Base-by-base conservation (phyloP, 148 eudicot species). In the Linanthus parryae region DNA sequence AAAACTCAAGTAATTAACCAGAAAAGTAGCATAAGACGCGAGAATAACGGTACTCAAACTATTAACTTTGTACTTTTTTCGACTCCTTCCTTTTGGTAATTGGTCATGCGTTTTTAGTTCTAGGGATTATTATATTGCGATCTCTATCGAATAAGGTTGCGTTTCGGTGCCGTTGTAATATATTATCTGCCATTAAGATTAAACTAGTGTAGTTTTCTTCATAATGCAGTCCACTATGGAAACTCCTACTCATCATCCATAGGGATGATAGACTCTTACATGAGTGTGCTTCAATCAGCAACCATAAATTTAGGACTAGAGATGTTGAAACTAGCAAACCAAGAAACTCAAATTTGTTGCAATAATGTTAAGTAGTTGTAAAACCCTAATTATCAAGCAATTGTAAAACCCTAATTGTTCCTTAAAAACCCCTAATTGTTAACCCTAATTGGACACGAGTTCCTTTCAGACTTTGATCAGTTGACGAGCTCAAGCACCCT, bases 101-200 rank as follows among this genome's bases (percentile, higher is more conserved):
- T 24, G 19, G 44, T 34, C 35, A 50, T 45, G 34, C 21, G 9
- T 35, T n/a, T 39, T 43, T n/a, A 33, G 48, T 48, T 30, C 34
- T 30, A 30, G 44, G 25, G 22, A 53, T 31, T 22, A 35, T 34
- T 33, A 34, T 34, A 33, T 24, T 5, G 29, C 19, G 64, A 50
- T 51, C 31, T 51, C 34, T 28, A 43, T 56, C 48, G 52, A 27
- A 52, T 29, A 50, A 51, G 48, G 52, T 52, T 42, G 52, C 35
- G 43, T 61, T 52, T 30, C 0, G 44, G 42, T 52, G 58, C 35
- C 19, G 49, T 33, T 5, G 36, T 33, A 54, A 52, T 58, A 31
- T 17, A 34, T n/a, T 41, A 56, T 17, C 10, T 4, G 8, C 21
- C 4, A 21, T 15, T 8, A 18, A 31, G 13, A 53, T 3, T 27